Percentiles rank a stretch among this genome's conserved stretches.
Evolutionary conservation across 164 flowering plant genomes (phyloP).

Genomic region (grape (Vitis vinifera)): DNA sequence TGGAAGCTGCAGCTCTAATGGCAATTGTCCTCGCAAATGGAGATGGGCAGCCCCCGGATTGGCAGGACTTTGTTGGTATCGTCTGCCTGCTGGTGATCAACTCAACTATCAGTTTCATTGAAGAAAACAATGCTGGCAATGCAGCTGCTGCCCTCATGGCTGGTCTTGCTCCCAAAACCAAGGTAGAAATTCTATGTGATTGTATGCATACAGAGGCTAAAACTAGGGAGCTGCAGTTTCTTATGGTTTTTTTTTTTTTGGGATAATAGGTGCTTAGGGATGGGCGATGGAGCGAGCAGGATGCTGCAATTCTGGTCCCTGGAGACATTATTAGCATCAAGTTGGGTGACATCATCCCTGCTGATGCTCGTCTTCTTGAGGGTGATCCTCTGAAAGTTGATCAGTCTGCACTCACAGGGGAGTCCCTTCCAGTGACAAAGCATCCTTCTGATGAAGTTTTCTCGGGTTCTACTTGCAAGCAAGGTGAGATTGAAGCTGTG

Average conservation of each 20-base stretch:
- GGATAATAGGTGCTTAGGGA: slow-evolving; percentile 56
- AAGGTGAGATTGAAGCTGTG: slow-evolving; percentile 73
- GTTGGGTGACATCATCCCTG: slow-evolving; percentile 73
- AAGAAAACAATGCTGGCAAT: slow-evolving; percentile 82
- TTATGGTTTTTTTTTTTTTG: background rate
- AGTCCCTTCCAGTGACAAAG: slow-evolving; percentile 74
- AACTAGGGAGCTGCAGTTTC: background rate
- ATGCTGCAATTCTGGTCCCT: slow-evolving; percentile 68
- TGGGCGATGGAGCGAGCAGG: slow-evolving; percentile 71
- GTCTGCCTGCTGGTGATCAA: slow-evolving; percentile 61
- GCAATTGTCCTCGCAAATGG: slow-evolving; percentile 78
- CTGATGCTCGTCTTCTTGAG: slow-evolving; percentile 84
- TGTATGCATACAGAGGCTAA: no score
- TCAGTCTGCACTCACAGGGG: slow-evolving; percentile 81
- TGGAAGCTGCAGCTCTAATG: slow-evolving; percentile 76
- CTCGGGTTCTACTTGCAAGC: slow-evolving; percentile 87
- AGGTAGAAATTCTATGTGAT: slow-evolving; percentile 33
- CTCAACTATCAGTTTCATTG: slow-evolving; percentile 80
- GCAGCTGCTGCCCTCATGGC: slow-evolving; percentile 89
- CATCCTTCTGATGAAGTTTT: slow-evolving; percentile 59
- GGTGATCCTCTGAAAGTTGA: slow-evolving; percentile 78
- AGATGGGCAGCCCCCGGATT: slow-evolving; percentile 64
- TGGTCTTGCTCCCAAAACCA: slow-evolving; percentile 75
- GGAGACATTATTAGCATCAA: slow-evolving; percentile 74
- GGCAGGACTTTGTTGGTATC: slow-evolving; percentile 79